Evolutionary conservation across 2,329 filamentous ascomycete genomes (phyloP).

Genomic region (Colletotrichum sp.): DNA sequence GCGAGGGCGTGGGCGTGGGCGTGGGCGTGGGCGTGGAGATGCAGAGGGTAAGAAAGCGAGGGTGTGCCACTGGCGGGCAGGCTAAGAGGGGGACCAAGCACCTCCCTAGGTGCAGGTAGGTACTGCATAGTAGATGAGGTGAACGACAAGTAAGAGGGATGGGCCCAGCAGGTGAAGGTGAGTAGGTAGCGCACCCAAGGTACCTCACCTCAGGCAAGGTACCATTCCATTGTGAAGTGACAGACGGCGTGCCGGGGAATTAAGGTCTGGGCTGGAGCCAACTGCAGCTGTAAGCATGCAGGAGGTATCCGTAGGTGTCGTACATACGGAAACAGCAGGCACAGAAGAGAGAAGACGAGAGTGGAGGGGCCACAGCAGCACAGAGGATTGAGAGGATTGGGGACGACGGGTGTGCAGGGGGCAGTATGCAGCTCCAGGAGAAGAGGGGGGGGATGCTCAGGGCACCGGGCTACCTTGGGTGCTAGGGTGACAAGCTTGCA

Average conservation of each 20-base stretch:
- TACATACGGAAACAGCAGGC: neutral
- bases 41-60: neutral
- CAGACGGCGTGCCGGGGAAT: neutral
- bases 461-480: neutral
- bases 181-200: neutral
- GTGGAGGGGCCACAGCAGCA: neutral
- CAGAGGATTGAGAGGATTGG: neutral
- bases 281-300: neutral
- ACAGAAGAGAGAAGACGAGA: neutral
- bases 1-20: neutral
- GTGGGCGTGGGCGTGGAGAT: neutral
- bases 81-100: slow-evolving; percentile 18
- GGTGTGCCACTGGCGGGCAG: slow-evolving; percentile 7
- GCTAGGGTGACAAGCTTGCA: neutral
- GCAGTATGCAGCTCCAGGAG: neutral
- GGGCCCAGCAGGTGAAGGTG: neutral
- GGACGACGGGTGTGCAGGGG: slow-evolving; percentile 12
- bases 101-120: neutral
- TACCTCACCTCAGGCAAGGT: neutral
- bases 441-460: neutral
- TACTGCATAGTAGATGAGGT: neutral
- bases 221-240: neutral
- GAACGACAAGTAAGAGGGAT: neutral
- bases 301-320: neutral
- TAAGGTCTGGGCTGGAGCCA: neutral